These are phyloP conservation scores for Phytophthora pini DNA, from an alignment of 352 stramenopile genomes.

Conservation along the genomic window DNA sequence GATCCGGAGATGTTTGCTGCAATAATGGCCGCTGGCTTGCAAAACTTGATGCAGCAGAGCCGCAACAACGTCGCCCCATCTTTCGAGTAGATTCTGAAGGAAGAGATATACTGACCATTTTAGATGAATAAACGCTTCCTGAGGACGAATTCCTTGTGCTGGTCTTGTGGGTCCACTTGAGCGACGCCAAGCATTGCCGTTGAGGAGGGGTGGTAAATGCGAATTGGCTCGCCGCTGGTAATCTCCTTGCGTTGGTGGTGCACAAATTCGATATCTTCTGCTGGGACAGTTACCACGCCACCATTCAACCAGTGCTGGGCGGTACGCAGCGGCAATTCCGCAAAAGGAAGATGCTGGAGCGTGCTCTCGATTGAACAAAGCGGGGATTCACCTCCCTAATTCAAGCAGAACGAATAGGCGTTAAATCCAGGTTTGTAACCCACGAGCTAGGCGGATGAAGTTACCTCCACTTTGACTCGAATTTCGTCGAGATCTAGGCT, in stretches of 20 bases:
- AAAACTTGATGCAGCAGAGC: constrained; percentile 83
- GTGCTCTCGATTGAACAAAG: constrained; percentile 67
- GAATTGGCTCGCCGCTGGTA: constrained; percentile 46
- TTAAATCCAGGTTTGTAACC: background rate
- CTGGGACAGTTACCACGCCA: constrained; percentile 43
- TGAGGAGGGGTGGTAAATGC: constrained; percentile 55
- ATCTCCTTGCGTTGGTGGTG: constrained; percentile 28
- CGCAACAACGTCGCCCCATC: constrained; percentile 26
- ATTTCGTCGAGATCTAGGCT: constrained; percentile 71
- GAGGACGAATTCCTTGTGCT: constrained; percentile 50
- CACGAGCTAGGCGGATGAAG: background rate
- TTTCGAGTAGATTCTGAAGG: constrained; percentile 39
- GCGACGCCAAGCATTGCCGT: constrained; percentile 60
- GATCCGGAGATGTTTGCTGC: constrained; percentile 86
- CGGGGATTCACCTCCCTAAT: constrained; percentile 43
- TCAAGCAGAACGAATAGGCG: constrained; percentile 1
- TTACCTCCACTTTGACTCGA: constrained; percentile 47
- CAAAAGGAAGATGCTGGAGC: constrained; percentile 61
- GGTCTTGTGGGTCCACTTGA: constrained; percentile 47
- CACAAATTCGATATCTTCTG: constrained; percentile 37
- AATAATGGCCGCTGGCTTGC: constrained; percentile 82
- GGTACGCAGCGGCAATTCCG: constrained; percentile 36
- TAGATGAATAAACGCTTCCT: constrained; percentile 75
- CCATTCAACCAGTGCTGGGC: constrained; percentile 58
- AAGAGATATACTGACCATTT: constrained; percentile 31